phyloP scores from a whole-genome alignment of 2,329 filamentous ascomycete genomes.

The Apiospora marii region DNA sequence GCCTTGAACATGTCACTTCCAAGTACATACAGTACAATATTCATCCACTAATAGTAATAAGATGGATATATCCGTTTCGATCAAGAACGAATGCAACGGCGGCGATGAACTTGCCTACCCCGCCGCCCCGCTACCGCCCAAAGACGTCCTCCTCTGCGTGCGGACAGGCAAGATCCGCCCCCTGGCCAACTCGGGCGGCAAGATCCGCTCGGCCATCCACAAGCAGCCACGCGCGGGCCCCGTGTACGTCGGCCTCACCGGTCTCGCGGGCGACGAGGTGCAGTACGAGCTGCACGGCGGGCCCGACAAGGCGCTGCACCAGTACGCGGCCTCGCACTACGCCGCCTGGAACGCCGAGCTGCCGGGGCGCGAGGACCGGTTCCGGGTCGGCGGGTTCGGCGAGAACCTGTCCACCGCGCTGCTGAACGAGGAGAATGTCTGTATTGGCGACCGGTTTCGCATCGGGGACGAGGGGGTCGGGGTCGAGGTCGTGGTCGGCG shows the following conservation, averaged over 20 bases:
- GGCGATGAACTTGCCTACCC: background rate
- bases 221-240: slow-evolving; percentile 54
- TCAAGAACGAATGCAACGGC: background rate
- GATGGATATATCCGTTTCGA: background rate
- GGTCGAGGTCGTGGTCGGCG: slow-evolving; percentile 64
- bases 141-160: slow-evolving; percentile 62
- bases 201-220: slow-evolving; percentile 63
- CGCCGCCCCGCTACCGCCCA: slow-evolving; percentile 39
- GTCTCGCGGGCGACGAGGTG: slow-evolving; percentile 67
- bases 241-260: slow-evolving; percentile 54
- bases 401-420: slow-evolving; percentile 66
- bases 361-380: slow-evolving; percentile 57
- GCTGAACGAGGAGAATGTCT: slow-evolving; percentile 69
- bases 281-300: slow-evolving; percentile 66
- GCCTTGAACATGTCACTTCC: background rate
- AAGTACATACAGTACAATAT: too few species aligned
- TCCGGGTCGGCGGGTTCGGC: slow-evolving; percentile 67
- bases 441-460: slow-evolving; percentile 68
- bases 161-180: slow-evolving; percentile 64
- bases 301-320: slow-evolving; percentile 68
- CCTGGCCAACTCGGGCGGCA: slow-evolving; percentile 51
- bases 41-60: too few species aligned
- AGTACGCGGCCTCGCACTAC: slow-evolving; percentile 67
- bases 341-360: slow-evolving; percentile 58
- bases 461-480: slow-evolving; percentile 48